A percentile compares a stretch with the other conserved stretches of the same genome.
phyloP scores from a whole-genome alignment of 2,329 filamentous ascomycete genomes.

The Cercospora berteroae region DNA sequence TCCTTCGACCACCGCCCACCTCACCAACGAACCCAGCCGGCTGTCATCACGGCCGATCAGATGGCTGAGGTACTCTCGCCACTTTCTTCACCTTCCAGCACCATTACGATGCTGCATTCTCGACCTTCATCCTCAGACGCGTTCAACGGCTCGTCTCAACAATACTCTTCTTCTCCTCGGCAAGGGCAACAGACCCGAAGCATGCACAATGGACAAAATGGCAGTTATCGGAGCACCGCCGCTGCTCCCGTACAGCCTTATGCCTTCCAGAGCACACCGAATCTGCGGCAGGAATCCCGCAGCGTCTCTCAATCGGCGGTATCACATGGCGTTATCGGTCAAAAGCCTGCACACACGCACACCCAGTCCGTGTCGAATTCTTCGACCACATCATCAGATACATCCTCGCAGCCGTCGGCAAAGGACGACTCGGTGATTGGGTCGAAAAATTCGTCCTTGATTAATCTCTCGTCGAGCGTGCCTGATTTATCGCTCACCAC shows the following conservation, averaged over 20 bases:
- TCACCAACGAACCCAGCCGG: constrained; percentile 8
- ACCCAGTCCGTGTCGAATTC: constrained; percentile 38
- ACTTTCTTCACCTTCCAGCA: constrained; percentile 46
- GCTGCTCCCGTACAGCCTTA: constrained; percentile 51
- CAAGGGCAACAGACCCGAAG: constrained; percentile 44
- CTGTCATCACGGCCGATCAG: constrained; percentile 29
- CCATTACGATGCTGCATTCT: constrained; percentile 51
- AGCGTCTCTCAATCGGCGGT: constrained; percentile 54
- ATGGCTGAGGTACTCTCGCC: constrained; percentile 50
- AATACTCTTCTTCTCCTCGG: constrained; percentile 41
- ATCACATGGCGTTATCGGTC: constrained; percentile 24
- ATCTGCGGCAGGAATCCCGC: constrained; percentile 57
- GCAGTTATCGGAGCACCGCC: constrained; percentile 44
- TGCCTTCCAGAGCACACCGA: constrained; percentile 53
- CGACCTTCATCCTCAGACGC: constrained; percentile 48
- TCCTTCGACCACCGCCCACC: constrained; percentile 15
- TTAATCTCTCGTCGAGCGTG: constrained; percentile 51
- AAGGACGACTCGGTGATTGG: constrained; percentile 39
- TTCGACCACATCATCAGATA: constrained; percentile 52
- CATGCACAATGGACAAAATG: constrained; percentile 45
- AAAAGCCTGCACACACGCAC: constrained; percentile 43
- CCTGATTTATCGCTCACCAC: constrained; percentile 56
- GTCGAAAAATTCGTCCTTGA: constrained; percentile 38
- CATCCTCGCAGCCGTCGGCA: constrained; percentile 38
- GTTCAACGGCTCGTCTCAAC: constrained; percentile 42